Evolutionary conservation across 2,329 filamentous ascomycete species (phyloP).

Genomic region (Fusarium beomiforme): DNA sequence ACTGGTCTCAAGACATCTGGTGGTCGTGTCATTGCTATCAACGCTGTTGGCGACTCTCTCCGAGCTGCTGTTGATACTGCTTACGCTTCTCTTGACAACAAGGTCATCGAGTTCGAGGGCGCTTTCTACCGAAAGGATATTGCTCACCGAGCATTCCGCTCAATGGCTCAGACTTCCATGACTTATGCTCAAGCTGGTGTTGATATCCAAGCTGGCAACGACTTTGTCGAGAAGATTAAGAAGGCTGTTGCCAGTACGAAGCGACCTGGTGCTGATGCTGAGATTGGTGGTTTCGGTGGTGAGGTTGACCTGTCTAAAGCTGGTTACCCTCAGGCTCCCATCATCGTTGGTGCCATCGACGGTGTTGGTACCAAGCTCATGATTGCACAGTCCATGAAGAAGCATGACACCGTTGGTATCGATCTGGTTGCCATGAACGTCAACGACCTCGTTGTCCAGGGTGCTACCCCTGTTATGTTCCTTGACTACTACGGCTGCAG

Average conservation of each 20-base stretch:
- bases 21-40: conserved; percentile 93
- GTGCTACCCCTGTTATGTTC: conserved; percentile 94
- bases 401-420: conserved; percentile 95
- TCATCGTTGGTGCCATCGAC: conserved; percentile 93
- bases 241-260: conserved; percentile 85
- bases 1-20: conserved; percentile 78
- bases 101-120: conserved; percentile 78
- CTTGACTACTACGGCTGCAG: conserved; percentile 98
- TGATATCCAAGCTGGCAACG: conserved; percentile 92
- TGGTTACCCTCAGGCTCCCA: conserved; percentile 78
- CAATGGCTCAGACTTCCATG: conserved; percentile 63
- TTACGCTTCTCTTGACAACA: conserved; percentile 80
- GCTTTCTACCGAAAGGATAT: conserved; percentile 97
- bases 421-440: conserved; percentile 99
- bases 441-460: conserved; percentile 96
- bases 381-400: conserved; percentile 88
- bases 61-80: conserved; percentile 85
- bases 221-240: conserved; percentile 93
- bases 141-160: conserved; percentile 76
- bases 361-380: conserved; percentile 97
- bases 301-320: conserved; percentile 69
- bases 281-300: conserved; percentile 96
- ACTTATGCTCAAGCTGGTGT: conserved; percentile 96
- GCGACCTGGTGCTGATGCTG: conserved; percentile 86
- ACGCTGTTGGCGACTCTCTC: conserved; percentile 76